A percentile compares a stretch with the other conserved stretches of the same genome.
Evolutionary conservation across 2,329 filamentous ascomycete genomes (phyloP).

Genomic region (Venturia effusa): DNA sequence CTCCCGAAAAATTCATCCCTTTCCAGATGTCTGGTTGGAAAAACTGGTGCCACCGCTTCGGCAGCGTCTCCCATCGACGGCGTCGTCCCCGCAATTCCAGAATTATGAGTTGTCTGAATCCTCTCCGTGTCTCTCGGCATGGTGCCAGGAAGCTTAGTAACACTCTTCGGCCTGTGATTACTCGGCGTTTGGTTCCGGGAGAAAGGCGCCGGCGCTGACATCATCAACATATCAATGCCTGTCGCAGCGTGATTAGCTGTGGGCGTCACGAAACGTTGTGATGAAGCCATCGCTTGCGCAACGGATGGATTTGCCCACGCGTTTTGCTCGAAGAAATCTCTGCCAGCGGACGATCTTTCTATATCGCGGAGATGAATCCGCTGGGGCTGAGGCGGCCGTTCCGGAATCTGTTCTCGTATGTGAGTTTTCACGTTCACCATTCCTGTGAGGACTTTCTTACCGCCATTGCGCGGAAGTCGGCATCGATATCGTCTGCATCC

Average conservation of each 20-base stretch:
- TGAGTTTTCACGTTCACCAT: background rate
- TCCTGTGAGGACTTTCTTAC: constrained; percentile 34
- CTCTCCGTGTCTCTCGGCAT: background rate
- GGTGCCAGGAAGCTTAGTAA: background rate
- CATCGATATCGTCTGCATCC: constrained; percentile 62
- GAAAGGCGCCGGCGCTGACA: constrained; percentile 3
- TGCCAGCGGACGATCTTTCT: constrained; percentile 39
- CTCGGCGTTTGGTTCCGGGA: background rate
- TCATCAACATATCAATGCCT: constrained; percentile 15
- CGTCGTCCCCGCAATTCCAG: background rate
- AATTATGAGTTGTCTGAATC: background rate
- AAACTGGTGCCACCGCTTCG: background rate
- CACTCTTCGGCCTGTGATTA: background rate
- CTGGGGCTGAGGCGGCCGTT: constrained; percentile 3
- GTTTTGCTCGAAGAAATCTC: constrained; percentile 52
- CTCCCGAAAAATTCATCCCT: background rate
- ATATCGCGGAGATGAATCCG: constrained; percentile 7
- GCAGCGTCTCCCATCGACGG: background rate
- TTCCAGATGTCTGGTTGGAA: background rate
- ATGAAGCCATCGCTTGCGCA: constrained; percentile 45
- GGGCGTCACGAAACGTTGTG: constrained; percentile 17
- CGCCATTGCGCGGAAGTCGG: constrained; percentile 81
- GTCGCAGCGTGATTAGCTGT: constrained; percentile 13
- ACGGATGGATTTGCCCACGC: constrained; percentile 68
- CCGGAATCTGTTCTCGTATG: constrained; percentile 4